Conservation (phyloP, 2,329 filamentous ascomycete genomes). For the Grosmannia clavigera region DNA sequence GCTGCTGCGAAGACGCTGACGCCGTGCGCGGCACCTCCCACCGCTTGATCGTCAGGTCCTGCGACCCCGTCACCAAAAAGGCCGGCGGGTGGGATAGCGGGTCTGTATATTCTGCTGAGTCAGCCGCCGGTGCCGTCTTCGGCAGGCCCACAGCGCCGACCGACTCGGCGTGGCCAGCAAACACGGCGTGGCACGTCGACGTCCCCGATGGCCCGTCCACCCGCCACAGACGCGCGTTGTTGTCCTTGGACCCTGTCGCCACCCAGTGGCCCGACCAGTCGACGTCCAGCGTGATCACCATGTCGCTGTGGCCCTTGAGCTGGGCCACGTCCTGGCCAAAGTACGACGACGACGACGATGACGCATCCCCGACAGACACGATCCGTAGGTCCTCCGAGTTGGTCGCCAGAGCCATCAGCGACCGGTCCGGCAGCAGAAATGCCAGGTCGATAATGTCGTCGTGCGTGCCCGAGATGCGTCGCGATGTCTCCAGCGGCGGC, state of each 20-base stretch:
- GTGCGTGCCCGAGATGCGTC: constrained; percentile 86
- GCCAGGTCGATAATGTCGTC: constrained; percentile 95
- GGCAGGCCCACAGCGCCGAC: constrained; percentile 81
- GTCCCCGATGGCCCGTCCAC: constrained; percentile 32
- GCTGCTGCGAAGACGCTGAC: constrained; percentile 29
- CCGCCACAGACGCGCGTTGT: constrained; percentile 82
- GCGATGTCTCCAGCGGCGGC: constrained; percentile 39
- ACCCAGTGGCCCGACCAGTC: constrained; percentile 98
- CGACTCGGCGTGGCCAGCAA: constrained; percentile 89
- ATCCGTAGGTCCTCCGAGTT: constrained; percentile 90
- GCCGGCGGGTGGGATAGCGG: constrained; percentile 69
- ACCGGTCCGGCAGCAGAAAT: constrained; percentile 69
- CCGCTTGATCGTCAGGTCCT: constrained; percentile 89
- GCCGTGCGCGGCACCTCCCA: constrained; percentile 63
- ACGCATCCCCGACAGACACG: constrained; percentile 41
- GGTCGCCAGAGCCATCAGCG: constrained; percentile 77
- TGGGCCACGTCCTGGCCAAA: constrained; percentile 85
- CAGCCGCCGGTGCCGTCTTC: constrained; percentile 51
- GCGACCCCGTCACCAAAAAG: constrained; percentile 83
- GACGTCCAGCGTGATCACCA: constrained; percentile 85
- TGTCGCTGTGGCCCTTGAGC: constrained; percentile 84
- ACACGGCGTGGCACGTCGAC: constrained; percentile 34
- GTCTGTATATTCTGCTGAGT: constrained; percentile 57
- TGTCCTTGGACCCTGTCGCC: constrained; percentile 92
- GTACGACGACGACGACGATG: constrained; percentile 34